Evolutionary conservation across 2,329 filamentous ascomycete genomes (phyloP).

Genomic region (Grosmannia clavigera): DNA sequence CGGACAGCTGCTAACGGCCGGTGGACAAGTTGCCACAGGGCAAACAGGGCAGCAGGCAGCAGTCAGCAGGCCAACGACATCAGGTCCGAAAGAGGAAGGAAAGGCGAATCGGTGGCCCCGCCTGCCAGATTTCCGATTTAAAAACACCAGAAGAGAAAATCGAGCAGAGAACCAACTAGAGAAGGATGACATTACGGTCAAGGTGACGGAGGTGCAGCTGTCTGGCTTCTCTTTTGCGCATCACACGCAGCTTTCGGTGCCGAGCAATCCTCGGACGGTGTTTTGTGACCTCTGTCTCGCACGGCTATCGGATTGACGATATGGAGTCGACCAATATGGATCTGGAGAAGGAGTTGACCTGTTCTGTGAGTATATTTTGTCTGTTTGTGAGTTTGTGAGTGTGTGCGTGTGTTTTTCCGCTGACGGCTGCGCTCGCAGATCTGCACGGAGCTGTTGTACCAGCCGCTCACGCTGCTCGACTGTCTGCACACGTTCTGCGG

Average conservation of each 20-base stretch:
- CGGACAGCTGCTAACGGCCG: background rate
- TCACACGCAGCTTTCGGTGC: background rate
- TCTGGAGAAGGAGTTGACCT: constrained; percentile 87
- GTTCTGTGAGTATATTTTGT: constrained; percentile 56
- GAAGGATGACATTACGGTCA: background rate
- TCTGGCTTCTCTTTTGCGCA: background rate
- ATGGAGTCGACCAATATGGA: constrained; percentile 47
- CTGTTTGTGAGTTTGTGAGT: background rate
- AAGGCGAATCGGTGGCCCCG: background rate
- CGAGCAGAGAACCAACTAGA: background rate
- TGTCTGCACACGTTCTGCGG: constrained; percentile 95
- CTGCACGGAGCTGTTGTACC: constrained; percentile 88
- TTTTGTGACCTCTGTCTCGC: background rate
- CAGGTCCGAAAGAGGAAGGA: background rate
- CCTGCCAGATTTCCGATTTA: background rate
- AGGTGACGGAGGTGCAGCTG: background rate
- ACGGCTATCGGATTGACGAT: constrained; percentile 13
- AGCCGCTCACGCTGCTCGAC: constrained; percentile 82
- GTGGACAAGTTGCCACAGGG: background rate
- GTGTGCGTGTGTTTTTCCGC: background rate
- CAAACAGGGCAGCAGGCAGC: background rate
- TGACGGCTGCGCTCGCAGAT: constrained; percentile 45
- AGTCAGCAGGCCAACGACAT: background rate
- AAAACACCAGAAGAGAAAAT: background rate
- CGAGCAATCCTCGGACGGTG: background rate